Conservation (phyloP, 768 basidiomycete genomes). For the Cyathus striatus region DNA sequence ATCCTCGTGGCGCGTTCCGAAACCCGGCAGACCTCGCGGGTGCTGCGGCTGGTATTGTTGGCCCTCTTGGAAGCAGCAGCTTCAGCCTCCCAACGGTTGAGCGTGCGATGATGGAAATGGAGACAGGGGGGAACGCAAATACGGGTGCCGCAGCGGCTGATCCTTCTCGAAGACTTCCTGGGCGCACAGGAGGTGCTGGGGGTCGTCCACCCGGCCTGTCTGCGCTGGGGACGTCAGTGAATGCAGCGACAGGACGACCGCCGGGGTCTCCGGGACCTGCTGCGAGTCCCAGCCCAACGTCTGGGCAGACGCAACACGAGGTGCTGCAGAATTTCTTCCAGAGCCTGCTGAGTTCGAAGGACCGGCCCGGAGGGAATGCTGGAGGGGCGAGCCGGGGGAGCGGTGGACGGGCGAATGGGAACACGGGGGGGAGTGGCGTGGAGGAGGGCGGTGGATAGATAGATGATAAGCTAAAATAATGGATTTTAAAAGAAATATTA, state of each 20-base stretch:
- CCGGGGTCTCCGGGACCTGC: slow-evolving; percentile 33
- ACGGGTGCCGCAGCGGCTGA: slow-evolving; percentile 16
- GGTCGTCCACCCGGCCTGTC: slow-evolving; percentile 34
- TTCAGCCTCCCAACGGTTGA: slow-evolving; percentile 87
- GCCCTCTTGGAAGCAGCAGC: slow-evolving; percentile 85
- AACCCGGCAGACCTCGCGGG: slow-evolving; percentile 61
- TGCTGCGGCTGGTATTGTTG: slow-evolving; percentile 75
- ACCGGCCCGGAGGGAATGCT: slow-evolving; percentile 32
- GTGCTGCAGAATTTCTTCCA: slow-evolving; percentile 88
- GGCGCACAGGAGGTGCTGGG: slow-evolving; percentile 25
- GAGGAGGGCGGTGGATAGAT: slow-evolving; percentile 14
- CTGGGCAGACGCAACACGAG: slow-evolving; percentile 71
- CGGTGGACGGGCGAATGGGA: slow-evolving; percentile 17
- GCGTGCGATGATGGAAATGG: slow-evolving; percentile 85
- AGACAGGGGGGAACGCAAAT: slow-evolving; percentile 41
- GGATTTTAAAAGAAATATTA: no score
- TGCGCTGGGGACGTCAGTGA: slow-evolving; percentile 27
- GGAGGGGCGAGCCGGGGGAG: slow-evolving; percentile 10
- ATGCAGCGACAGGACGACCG: slow-evolving; percentile 23
- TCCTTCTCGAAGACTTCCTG: slow-evolving; percentile 20
- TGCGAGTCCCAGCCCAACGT: slow-evolving; percentile 17
- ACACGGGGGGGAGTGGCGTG: slow-evolving; percentile 21
- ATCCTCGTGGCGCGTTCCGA: slow-evolving; percentile 85
- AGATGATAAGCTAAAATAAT: no score
- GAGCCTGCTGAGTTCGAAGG: slow-evolving; percentile 69